Conservation (phyloP, 805 yeast species). For the Maudiozyma bulderi region DNA sequence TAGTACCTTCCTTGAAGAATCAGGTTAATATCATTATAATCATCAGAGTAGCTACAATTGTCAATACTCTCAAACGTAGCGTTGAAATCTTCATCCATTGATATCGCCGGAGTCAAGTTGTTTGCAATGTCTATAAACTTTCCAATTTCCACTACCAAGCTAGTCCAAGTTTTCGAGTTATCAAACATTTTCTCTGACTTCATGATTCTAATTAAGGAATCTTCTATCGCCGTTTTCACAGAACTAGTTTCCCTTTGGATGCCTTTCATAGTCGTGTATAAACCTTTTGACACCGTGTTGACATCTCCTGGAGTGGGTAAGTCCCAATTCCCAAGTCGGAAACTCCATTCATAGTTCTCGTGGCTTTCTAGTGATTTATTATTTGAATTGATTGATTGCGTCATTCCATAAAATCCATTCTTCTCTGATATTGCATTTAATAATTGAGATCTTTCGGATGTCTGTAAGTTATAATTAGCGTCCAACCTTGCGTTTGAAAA, state of each 20-base stretch:
- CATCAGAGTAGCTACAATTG: not conserved
- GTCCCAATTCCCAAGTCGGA: constrained; percentile 77
- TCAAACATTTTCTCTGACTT: constrained; percentile 7
- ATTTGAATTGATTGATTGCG: constrained; percentile 34
- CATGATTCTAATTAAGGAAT: constrained; percentile 2
- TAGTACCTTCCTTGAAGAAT: constrained; percentile 13
- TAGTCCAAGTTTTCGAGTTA: constrained; percentile 13
- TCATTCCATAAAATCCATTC: constrained; percentile 50
- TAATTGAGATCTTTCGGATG: constrained; percentile 1
- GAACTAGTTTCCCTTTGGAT: constrained; percentile 10
- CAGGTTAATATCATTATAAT: constrained; percentile 9
- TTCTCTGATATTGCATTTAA: constrained; percentile 34
- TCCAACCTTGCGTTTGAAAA: constrained; percentile 53
- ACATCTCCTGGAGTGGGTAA: constrained; percentile 39
- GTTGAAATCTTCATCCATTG: not conserved
- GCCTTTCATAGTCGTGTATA: constrained; percentile 45
- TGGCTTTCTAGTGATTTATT: constrained; percentile 7
- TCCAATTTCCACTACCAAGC: constrained; percentile 11
- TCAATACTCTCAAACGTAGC: constrained; percentile 2
- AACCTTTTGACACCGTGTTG: constrained; percentile 33
- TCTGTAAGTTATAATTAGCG: constrained; percentile 21
- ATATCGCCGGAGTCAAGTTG: not conserved
- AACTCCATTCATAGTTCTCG: constrained; percentile 48
- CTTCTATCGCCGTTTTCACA: constrained; percentile 2
- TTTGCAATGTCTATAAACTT: constrained; percentile 5